A percentile compares a stretch with the other conserved stretches of the same genome.
Evolutionary conservation across 306 rosid genomes (phyloP).

Genomic region (Adenanthera pavonina): DNA sequence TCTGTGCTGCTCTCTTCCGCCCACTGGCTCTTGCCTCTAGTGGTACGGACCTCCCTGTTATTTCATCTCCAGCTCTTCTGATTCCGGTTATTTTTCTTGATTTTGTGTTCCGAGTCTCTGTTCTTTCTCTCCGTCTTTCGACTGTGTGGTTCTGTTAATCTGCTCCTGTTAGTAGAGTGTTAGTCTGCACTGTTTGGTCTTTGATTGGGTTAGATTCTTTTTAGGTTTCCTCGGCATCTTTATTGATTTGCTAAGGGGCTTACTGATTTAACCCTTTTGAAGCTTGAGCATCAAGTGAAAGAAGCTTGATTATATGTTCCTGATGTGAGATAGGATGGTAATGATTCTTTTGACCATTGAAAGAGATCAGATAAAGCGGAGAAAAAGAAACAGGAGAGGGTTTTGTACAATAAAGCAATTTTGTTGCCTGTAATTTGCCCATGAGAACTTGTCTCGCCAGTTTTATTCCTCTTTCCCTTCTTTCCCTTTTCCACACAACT

Average conservation of each 20-base stretch:
- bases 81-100: neutral
- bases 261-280: slow-evolving; percentile 50
- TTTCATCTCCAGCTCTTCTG: slow-evolving; percentile 27
- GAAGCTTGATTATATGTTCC: slow-evolving; percentile 52
- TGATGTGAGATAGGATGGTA: slow-evolving; percentile 59
- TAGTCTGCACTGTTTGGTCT: slow-evolving; percentile 45
- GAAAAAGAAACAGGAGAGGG: slow-evolving; percentile 27
- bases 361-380: slow-evolving; percentile 57
- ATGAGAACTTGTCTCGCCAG: slow-evolving; percentile 22
- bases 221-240: slow-evolving; percentile 39
- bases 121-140: slow-evolving; percentile 39
- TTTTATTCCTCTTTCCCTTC: slow-evolving; percentile 16
- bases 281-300: slow-evolving; percentile 59
- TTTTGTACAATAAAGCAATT: slow-evolving; percentile 43
- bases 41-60: slow-evolving; percentile 53
- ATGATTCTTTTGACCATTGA: slow-evolving; percentile 66
- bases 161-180: slow-evolving; percentile 12
- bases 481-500: slow-evolving; percentile 25
- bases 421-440: slow-evolving; percentile 41
- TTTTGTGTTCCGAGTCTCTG: slow-evolving; percentile 45
- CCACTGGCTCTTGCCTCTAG: slow-evolving; percentile 25
- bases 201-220: slow-evolving; percentile 47
- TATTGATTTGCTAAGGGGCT: slow-evolving; percentile 41
- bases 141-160: slow-evolving; percentile 32
- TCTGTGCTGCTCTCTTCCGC: slow-evolving; percentile 38